Base-by-base conservation (phyloP, 257 asterid species). In the Gentiana straminea region DNA sequence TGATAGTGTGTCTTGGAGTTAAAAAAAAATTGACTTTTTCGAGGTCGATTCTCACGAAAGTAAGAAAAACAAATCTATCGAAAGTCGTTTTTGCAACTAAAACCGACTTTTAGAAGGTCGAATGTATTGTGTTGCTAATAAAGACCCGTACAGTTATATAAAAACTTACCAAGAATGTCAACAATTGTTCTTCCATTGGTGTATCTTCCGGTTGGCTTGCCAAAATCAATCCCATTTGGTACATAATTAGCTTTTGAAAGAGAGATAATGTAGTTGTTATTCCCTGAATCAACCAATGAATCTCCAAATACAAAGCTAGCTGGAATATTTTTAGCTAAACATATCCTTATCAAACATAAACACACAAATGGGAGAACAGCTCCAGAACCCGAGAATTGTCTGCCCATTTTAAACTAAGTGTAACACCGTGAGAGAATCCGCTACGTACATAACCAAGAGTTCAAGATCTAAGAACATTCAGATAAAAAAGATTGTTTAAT, bases 191-290 rank as follows among this genome's bases (percentile, higher is more conserved):
- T 77, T 35, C 84, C 94, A 63, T 84, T 86, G 8, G 94, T 86
- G 73, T 59, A 86, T 57, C 95, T 62, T 35, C 88, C 95, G 1
- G 94, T 84, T 35, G 95, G 94, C 24, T 45, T 24, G 13, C 94
- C 89, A 57, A 86, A 86, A 64, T 84, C 94, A 57, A 86, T 79
- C 51, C 94, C 95, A 72, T 83, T 86, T 5, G 95, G 95, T 8
- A 12, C 46, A 62, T 59, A 83, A 73, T 86, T 68, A n/a, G 88
- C 95, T 73, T 79, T 83, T 8, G 95, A 83, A 32, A 83, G 78
- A 4, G 94, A 62, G 4, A 52, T 24, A 69, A 86, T 76, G 78
- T 77, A 86, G 79, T 86, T 77, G 68, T 86, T 86, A 68, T 86
- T 81, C 49, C 95, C 95, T 33, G 61, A 78, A 67, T 86, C 95